Evolutionary conservation across 1,284 basidiomycete genomes (phyloP).

Genomic region (Cutaneotrichosporon mucoides): DNA sequence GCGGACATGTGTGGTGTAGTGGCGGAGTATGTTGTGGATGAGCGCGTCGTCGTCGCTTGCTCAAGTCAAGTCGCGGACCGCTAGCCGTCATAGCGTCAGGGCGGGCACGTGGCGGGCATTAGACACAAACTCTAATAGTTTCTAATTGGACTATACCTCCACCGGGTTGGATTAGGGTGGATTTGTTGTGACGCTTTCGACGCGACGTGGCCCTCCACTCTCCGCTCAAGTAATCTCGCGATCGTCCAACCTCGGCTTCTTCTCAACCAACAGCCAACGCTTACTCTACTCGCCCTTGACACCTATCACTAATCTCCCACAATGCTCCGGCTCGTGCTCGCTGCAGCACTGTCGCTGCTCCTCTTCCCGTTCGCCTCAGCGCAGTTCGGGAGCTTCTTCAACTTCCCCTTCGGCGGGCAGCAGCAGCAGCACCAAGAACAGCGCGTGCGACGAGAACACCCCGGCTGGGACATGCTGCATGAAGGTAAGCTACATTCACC

Average conservation of each 20-base stretch:
- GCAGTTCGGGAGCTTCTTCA: slow-evolving; percentile 46
- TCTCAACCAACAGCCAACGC: too few relatives aligned
- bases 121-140: too few relatives aligned
- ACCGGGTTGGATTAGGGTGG: background rate
- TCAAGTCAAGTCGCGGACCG: background rate
- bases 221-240: too few relatives aligned
- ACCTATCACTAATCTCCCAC: too few relatives aligned
- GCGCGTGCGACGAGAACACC: slow-evolving; percentile 27
- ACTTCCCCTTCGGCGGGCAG: slow-evolving; percentile 30
- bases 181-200: too few relatives aligned
- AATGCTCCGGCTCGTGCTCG: slow-evolving; percentile 7
- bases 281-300: too few relatives aligned
- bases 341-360: slow-evolving; percentile 3
- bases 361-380: slow-evolving; percentile 19
- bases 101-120: background rate
- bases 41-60: too few relatives aligned
- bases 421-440: slow-evolving; percentile 23
- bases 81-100: background rate
- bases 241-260: too few relatives aligned
- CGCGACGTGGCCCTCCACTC: too few relatives aligned
- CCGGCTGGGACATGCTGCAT: slow-evolving; percentile 40
- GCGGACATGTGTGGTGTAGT: slow-evolving; percentile 2
- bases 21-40: background rate
- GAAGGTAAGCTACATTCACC: too few relatives aligned
- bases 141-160: too few relatives aligned